Conservation (phyloP, 495 filamentous ascomycete genomes). For the Cercophora sp. region DNA sequence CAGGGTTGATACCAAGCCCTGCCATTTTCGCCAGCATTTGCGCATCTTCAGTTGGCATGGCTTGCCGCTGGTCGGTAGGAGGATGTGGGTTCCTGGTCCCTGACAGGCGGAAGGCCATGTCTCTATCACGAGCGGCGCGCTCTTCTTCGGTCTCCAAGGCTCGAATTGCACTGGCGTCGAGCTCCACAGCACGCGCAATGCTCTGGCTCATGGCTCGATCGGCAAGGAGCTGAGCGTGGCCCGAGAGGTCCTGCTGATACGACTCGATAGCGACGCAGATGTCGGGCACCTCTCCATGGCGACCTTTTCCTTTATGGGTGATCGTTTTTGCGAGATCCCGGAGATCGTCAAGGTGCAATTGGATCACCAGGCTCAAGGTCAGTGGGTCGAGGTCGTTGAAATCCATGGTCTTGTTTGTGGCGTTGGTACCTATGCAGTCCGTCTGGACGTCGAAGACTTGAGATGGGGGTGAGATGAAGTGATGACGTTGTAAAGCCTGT, state of each 20-base stretch:
- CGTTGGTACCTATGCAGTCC: not conserved
- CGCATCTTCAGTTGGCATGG: not conserved
- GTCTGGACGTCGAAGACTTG: not conserved
- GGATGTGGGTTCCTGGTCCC: not conserved
- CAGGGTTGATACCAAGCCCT: not conserved
- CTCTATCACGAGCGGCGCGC: constrained; percentile 21
- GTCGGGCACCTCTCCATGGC: constrained; percentile 27
- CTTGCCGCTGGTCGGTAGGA: too few relatives aligned
- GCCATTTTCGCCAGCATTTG: not conserved
- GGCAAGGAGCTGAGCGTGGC: constrained; percentile 7
- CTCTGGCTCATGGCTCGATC: constrained; percentile 33
- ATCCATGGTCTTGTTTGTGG: not conserved
- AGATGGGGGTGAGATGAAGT: not conserved
- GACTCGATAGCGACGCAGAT: constrained; percentile 21
- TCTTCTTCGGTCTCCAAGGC: constrained; percentile 19
- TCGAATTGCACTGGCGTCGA: constrained; percentile 23
- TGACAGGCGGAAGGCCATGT: constrained; percentile 9
- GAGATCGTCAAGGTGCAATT: constrained; percentile 34
- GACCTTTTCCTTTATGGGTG: constrained; percentile 28
- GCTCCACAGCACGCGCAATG: constrained; percentile 27
- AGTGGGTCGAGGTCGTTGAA: not conserved
- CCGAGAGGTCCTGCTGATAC: constrained; percentile 29
- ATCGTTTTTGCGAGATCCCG: constrained; percentile 9
- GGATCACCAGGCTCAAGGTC: constrained; percentile 13
- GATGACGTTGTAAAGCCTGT: too few relatives aligned